Conservation (phyloP, 495 filamentous ascomycete genomes). For the Aspergillus bertholletiae region DNA sequence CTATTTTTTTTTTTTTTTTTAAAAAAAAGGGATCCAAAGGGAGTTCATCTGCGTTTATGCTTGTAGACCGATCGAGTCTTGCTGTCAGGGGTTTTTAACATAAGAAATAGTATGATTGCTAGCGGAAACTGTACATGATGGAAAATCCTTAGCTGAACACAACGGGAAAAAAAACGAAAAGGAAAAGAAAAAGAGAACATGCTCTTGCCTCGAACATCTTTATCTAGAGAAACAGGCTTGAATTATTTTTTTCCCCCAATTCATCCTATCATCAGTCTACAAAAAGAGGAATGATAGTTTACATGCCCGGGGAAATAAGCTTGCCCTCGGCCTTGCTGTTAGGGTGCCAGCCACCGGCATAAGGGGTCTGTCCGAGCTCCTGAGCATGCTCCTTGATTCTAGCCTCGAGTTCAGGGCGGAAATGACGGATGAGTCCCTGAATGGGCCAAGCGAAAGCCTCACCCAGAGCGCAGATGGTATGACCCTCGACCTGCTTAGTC, state of each 20-base stretch:
- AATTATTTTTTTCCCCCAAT: neutral
- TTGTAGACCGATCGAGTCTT: neutral
- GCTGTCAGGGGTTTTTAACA: neutral
- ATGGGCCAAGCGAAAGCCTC: slow-evolving; percentile 99
- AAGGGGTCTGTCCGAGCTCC: slow-evolving; percentile 59
- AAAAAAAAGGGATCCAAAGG: no score
- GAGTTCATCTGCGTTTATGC: neutral
- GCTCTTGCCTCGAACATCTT: slow-evolving; percentile 4
- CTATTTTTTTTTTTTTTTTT: no score
- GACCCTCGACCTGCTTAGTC: slow-evolving; percentile 98
- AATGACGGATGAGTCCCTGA: slow-evolving; percentile 96
- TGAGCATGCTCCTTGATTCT: slow-evolving; percentile 72
- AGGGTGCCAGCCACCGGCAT: slow-evolving; percentile 87
- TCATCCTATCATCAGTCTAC: neutral
- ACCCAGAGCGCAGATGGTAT: slow-evolving; percentile 96
- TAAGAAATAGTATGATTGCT: slow-evolving; percentile 22
- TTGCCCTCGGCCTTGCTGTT: slow-evolving; percentile 72
- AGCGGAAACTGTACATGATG: slow-evolving; percentile 27
- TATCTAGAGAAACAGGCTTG: slow-evolving; percentile 6
- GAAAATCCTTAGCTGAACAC: slow-evolving; percentile 12
- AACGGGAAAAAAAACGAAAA: slow-evolving; percentile 5
- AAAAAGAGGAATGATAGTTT: slow-evolving; percentile 8
- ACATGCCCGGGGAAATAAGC: slow-evolving; percentile 77
- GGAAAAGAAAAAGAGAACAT: slow-evolving; percentile 5
- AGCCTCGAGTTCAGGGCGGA: slow-evolving; percentile 90